Percentiles rank a stretch among this genome's conserved stretches.
These are phyloP conservation scores for Neohortaea acidophila DNA, from an alignment of 495 filamentous ascomycete species.

Conservation along the genomic window DNA sequence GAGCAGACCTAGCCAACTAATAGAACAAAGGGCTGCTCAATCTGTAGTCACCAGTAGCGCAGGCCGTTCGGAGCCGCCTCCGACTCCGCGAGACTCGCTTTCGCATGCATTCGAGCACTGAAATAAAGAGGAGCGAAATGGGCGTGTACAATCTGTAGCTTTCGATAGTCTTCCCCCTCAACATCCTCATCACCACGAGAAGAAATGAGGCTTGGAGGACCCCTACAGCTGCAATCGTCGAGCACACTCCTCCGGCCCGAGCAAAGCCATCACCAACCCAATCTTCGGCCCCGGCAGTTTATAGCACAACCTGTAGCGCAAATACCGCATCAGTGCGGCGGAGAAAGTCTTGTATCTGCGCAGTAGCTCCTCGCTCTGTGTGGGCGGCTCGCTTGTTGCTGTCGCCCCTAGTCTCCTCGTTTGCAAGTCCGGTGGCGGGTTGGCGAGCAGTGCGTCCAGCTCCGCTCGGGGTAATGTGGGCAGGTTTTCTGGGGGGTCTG, in stretches of 20 bases:
- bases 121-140: too few species aligned
- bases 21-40: too few species aligned
- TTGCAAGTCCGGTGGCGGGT: not conserved
- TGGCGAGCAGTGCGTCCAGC: not conserved
- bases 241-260: slow-evolving; percentile 21
- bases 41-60: too few species aligned
- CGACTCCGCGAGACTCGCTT: too few species aligned
- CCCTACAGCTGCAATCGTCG: slow-evolving; percentile 17
- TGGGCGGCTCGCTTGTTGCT: not conserved
- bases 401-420: not conserved
- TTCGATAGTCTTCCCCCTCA: too few species aligned
- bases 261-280: slow-evolving; percentile 20
- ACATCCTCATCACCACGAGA: too few species aligned
- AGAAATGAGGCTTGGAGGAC: too few species aligned
- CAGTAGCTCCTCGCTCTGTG: not conserved
- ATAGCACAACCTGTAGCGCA: slow-evolving; percentile 18
- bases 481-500: not conserved
- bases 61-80: too few species aligned
- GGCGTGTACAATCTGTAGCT: too few species aligned
- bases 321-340: slow-evolving; percentile 13
- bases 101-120: too few species aligned
- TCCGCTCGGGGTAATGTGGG: not conserved
- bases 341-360: slow-evolving; percentile 1
- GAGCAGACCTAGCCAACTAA: too few species aligned
- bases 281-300: slow-evolving; percentile 21